These are phyloP conservation scores for Naganishia vaughanmartiniae DNA, from an alignment of 768 basidiomycete species.

Conservation along the genomic window DNA sequence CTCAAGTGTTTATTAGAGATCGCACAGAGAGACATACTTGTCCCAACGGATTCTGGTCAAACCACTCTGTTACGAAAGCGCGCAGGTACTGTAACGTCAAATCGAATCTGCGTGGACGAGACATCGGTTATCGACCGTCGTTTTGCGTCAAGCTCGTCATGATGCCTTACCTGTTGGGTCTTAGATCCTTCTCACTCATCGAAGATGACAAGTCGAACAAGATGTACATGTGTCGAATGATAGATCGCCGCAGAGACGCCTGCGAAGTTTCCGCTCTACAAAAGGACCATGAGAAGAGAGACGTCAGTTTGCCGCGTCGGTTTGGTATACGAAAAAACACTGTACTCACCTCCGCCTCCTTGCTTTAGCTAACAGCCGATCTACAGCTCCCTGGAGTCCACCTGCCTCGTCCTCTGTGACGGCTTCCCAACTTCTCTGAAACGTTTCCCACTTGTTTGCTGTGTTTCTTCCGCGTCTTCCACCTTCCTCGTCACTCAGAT, in stretches of 20 bases:
- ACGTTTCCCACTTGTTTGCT: conserved; percentile 23
- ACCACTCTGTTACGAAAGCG: conserved; percentile 93
- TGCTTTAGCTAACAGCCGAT: conserved; percentile 80
- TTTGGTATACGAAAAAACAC: background rate
- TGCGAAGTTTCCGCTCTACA: conserved; percentile 43
- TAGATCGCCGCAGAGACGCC: conserved; percentile 87
- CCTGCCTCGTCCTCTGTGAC: conserved; percentile 95
- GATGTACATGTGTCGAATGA: conserved; percentile 90
- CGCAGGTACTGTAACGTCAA: conserved; percentile 83
- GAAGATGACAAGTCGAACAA: conserved; percentile 85
- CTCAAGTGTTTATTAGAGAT: background rate
- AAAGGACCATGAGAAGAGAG: background rate
- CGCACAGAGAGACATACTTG: conserved; percentile 55
- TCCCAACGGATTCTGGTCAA: conserved; percentile 97
- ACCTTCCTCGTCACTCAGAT: conserved; percentile 13
- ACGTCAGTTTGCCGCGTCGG: background rate
- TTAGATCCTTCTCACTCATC: conserved; percentile 95
- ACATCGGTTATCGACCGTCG: background rate
- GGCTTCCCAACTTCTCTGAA: conserved; percentile 70
- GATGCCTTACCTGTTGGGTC: conserved; percentile 62
- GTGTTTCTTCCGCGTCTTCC: conserved; percentile 6
- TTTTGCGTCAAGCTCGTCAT: background rate
- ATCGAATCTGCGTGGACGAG: conserved; percentile 63
- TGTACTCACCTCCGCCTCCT: conserved; percentile 70
- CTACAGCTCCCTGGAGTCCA: conserved; percentile 82